Evolutionary conservation across 148 eudicot genomes (phyloP), one percentile per base, ranked within the genome.

Genomic region (Heliamphora exappendiculata): DNA sequence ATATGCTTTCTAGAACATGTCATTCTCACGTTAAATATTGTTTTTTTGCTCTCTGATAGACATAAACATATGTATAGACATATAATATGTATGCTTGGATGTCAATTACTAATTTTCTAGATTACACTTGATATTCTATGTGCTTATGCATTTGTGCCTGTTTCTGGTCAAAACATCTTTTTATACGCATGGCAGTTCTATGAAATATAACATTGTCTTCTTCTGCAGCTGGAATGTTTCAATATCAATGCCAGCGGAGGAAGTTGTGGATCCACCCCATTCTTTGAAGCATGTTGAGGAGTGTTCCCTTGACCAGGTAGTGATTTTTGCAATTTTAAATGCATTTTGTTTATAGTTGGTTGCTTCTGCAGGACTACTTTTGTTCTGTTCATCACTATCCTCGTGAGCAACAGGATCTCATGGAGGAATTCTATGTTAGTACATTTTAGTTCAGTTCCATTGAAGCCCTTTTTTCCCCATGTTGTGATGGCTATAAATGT

Each of bases 271-370:
- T 17, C 73, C 83, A 51, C 93, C 98, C 49, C 80, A 91, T 85
- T 87, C 92, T 29, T 76, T 93, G 82, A 91, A 87, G 83, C 64
- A 51, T 78, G 67, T 86, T 29, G 93, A 90, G 69, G 90, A 88
- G 63, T 76, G 81, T 72, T 75, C 89, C 77, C 88, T 88, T 72
- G 96, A 89, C 78, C 85, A 84, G 92, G 98, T 93, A 22, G 50
- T 65, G 34, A 36, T 49, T 66, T 36, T 71, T 31, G 4, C 36
- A 39, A 1, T 60, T 41, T 44, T 63, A 44, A 44, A 17, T 60
- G 36, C 22, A 11, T 60, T 19, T 28, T 17, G 53, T 42, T 60
- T 44, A 12, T 29, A 60, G 10, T 60, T 45, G n/a, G 24, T 16
- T 59, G 69, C 39, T 74, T 74, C 5, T 62, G 37, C 54, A 8